Conservation (phyloP, 2,329 filamentous ascomycete species). For the Epicoccum sorghinum region DNA sequence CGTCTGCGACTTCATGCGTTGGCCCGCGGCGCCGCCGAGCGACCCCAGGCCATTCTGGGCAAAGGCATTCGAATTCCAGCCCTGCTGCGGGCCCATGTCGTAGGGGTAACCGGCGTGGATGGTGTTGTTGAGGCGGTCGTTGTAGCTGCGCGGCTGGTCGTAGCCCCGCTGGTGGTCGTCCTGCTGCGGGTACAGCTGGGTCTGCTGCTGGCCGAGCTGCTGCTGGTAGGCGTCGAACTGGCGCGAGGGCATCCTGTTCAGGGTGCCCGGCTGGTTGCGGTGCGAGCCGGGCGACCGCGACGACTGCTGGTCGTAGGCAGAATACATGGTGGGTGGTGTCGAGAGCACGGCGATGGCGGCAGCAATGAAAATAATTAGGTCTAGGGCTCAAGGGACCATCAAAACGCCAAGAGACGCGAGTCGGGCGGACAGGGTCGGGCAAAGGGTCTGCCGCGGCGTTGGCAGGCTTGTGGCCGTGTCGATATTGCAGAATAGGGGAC, state of each 20-base stretch:
- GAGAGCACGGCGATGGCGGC: constrained; percentile 21
- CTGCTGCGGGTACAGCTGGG: constrained; percentile 67
- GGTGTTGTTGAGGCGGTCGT: constrained; percentile 64
- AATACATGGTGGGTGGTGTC: constrained; percentile 43
- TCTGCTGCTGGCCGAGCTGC: constrained; percentile 60
- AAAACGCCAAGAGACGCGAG: constrained; percentile 14
- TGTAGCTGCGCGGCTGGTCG: constrained; percentile 59
- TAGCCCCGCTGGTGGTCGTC: constrained; percentile 33
- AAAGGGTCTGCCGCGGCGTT: background rate
- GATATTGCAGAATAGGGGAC: constrained; percentile 19
- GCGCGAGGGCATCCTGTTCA: constrained; percentile 75
- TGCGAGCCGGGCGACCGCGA: constrained; percentile 78
- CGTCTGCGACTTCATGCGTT: constrained; percentile 62
- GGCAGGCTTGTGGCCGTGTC: constrained; percentile 1
- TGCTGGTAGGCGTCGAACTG: constrained; percentile 76
- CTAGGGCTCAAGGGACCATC: constrained; percentile 22
- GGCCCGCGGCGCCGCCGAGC: constrained; percentile 56
- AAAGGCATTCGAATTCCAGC: constrained; percentile 80
- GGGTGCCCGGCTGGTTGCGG: constrained; percentile 67
- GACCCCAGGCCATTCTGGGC: constrained; percentile 70
- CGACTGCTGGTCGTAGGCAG: constrained; percentile 45
- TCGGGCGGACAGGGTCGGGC: constrained; percentile 18
- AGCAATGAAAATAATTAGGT: constrained; percentile 34
- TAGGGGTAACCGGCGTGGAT: constrained; percentile 68
- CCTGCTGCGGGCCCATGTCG: constrained; percentile 71